Percentiles rank a stretch among this genome's conserved stretches.
Evolutionary conservation across 1,284 basidiomycete species (phyloP).

Genomic region (Kalmanozyma brasiliensis): DNA sequence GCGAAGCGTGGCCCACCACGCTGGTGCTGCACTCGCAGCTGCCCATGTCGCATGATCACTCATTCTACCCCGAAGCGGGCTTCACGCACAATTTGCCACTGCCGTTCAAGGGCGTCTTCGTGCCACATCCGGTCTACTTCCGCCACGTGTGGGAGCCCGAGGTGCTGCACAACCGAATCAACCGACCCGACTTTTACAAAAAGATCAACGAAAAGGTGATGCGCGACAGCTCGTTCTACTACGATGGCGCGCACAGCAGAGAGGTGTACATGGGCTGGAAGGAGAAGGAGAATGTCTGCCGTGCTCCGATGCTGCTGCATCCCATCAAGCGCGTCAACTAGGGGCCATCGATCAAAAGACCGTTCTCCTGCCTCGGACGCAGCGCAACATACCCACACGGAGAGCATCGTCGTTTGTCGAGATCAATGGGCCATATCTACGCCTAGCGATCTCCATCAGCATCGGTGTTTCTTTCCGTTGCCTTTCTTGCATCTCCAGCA

Average conservation of each 20-base stretch:
- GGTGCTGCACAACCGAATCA: constrained; percentile 64
- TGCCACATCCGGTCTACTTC: constrained; percentile 67
- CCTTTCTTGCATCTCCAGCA: background rate
- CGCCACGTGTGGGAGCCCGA: constrained; percentile 65
- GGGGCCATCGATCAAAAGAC: too few species aligned
- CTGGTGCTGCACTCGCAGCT: constrained; percentile 67
- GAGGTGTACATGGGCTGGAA: constrained; percentile 68
- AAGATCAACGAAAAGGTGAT: constrained; percentile 67
- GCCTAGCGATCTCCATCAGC: too few species aligned
- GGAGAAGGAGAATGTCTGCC: constrained; percentile 63
- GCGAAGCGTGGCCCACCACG: constrained; percentile 67
- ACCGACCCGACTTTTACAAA: constrained; percentile 66
- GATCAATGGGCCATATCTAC: too few species aligned
- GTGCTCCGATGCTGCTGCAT: constrained; percentile 65
- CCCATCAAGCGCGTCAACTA: constrained; percentile 65
- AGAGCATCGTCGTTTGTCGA: too few species aligned
- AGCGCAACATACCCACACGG: constrained; percentile 41
- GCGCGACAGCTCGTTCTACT: constrained; percentile 66
- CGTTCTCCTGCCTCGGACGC: background rate
- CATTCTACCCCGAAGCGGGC: constrained; percentile 66
- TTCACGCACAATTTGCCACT: constrained; percentile 66
- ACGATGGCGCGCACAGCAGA: constrained; percentile 64
- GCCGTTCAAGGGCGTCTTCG: constrained; percentile 68
- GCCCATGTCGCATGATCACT: constrained; percentile 62
- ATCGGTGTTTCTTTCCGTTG: background rate